A percentile compares a stretch with the other conserved stretches of the same genome.
phyloP scores from a whole-genome alignment of 2,329 filamentous ascomycete genomes.

The Botrytis aclada region DNA sequence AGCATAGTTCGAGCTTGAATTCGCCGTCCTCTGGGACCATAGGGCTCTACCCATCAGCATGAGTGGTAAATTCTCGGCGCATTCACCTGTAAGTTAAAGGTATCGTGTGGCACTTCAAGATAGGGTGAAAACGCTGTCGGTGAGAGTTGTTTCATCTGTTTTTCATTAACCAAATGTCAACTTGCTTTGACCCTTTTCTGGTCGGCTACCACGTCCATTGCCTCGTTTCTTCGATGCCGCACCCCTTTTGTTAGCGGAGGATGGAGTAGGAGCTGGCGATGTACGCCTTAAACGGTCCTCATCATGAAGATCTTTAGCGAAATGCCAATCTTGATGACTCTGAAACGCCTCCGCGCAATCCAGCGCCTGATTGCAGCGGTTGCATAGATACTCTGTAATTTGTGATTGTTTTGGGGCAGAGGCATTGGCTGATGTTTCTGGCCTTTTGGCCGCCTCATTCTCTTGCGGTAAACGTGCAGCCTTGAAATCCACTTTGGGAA shows the following conservation, averaged over 20 bases:
- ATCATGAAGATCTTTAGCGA: slow-evolving; percentile 80
- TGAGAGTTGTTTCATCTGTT: slow-evolving; percentile 10
- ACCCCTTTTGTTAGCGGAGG: slow-evolving; percentile 37
- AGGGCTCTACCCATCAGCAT: slow-evolving; percentile 13
- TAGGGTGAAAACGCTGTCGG: slow-evolving; percentile 25
- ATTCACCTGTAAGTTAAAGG: slow-evolving; percentile 15
- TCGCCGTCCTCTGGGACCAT: slow-evolving; percentile 7
- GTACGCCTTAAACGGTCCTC: slow-evolving; percentile 28
- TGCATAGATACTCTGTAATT: slow-evolving; percentile 51
- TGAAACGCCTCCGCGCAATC: slow-evolving; percentile 55
- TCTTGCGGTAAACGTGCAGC: slow-evolving; percentile 23
- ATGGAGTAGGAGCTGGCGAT: slow-evolving; percentile 21
- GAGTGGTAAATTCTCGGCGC: slow-evolving; percentile 1
- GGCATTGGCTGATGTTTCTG: slow-evolving; percentile 23
- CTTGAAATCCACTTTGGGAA: slow-evolving; percentile 9
- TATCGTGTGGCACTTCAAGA: slow-evolving; percentile 32
- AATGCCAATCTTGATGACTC: slow-evolving; percentile 91
- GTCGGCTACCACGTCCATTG: slow-evolving; percentile 25
- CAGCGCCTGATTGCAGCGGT: slow-evolving; percentile 63
- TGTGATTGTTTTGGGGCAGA: slow-evolving; percentile 38
- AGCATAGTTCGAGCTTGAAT: background rate
- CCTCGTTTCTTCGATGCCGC: slow-evolving; percentile 31
- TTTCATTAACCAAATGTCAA: slow-evolving; percentile 49
- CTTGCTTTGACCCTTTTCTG: slow-evolving; percentile 58
- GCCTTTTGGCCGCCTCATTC: slow-evolving; percentile 36